Evolutionary conservation across 129 eudicot genomes (phyloP).

Genomic region (Flaveria trinervia): DNA sequence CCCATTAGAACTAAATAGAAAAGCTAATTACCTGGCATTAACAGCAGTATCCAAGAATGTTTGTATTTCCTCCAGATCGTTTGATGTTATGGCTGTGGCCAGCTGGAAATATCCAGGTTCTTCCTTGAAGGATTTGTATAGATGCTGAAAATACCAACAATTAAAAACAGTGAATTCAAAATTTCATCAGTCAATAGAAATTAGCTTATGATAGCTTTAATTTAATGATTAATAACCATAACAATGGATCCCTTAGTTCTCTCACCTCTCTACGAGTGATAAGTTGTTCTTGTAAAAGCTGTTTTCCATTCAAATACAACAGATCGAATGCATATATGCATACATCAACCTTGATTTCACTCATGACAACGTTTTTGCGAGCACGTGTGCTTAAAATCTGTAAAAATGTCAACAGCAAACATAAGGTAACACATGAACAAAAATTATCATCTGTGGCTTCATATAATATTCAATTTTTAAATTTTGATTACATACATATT

Average conservation of each 20-base stretch:
- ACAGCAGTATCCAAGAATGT: slow-evolving; percentile 83
- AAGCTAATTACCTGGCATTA: slow-evolving; percentile 55
- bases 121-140: slow-evolving; percentile 75
- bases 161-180: background rate
- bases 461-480: no score
- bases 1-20: slow-evolving; percentile 3
- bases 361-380: slow-evolving; percentile 79
- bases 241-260: background rate
- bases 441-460: background rate
- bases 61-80: slow-evolving; percentile 89
- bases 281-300: slow-evolving; percentile 88
- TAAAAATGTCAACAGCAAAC: background rate
- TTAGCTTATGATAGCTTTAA: background rate
- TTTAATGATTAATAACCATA: background rate
- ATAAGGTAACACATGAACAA: slow-evolving; percentile 11
- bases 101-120: slow-evolving; percentile 51
- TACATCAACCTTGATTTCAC: slow-evolving; percentile 85
- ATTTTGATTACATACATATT: no score
- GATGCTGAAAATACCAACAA: slow-evolving; percentile 47
- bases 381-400: slow-evolving; percentile 87
- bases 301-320: slow-evolving; percentile 69
- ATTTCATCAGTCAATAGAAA: background rate
- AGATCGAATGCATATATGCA: slow-evolving; percentile 89
- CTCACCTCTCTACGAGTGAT: slow-evolving; percentile 72
- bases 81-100: slow-evolving; percentile 49